These are phyloP conservation scores for Umbelopsis sp. DNA, from an alignment of 371 early-diverging fungal species.

Conservation along the genomic window DNA sequence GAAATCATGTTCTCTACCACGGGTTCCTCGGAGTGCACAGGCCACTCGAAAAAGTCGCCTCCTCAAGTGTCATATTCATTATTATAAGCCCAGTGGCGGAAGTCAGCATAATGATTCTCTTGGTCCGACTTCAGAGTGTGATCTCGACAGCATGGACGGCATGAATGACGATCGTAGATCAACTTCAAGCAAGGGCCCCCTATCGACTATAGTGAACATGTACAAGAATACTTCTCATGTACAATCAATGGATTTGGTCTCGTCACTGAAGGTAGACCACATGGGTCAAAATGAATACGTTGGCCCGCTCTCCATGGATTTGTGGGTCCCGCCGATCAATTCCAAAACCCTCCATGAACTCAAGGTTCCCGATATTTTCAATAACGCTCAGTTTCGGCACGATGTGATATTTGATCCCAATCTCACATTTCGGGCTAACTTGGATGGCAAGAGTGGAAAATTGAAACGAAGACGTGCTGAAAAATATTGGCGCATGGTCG, in stretches of 20 bases:
- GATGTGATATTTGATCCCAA: conserved; percentile 77
- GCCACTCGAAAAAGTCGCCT: not conserved
- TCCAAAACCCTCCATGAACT: conserved; percentile 36
- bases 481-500: conserved; percentile 65
- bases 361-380: conserved; percentile 63
- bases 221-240: not conserved
- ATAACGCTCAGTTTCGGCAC: conserved; percentile 75
- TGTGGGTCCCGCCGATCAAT: conserved; percentile 40
- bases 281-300: not conserved
- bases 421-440: conserved; percentile 75
- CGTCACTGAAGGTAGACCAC: not conserved
- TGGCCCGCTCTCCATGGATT: conserved; percentile 2
- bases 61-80: conserved; percentile 3
- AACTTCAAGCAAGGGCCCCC: not conserved
- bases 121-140: not conserved
- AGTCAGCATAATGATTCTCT: not conserved
- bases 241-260: not conserved
- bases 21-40: no score
- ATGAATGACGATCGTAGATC: not conserved
- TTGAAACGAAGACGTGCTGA: conserved; percentile 48
- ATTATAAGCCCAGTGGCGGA: not conserved
- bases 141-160: not conserved
- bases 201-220: not conserved
- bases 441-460: conserved; percentile 62
- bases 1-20: not conserved